Percentiles rank a stretch among this genome's conserved stretches.
Conservation (phyloP, 2,329 filamentous ascomycete genomes). For the Arthrobotrys entomopaga region DNA sequence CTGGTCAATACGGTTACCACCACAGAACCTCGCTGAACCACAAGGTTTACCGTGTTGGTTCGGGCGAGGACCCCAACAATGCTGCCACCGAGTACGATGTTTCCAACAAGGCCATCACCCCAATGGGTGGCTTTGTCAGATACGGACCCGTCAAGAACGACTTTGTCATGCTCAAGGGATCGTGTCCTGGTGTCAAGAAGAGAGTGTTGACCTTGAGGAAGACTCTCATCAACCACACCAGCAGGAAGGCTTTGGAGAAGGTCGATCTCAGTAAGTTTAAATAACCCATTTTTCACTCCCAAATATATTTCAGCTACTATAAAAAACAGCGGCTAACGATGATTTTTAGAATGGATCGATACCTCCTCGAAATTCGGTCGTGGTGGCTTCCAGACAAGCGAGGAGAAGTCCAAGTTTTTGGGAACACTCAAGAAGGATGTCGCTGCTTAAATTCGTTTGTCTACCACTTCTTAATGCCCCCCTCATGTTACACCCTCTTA, state of each 20-base stretch:
- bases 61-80: constrained; percentile 88
- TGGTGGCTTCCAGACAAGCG: constrained; percentile 97
- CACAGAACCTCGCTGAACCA: constrained; percentile 99
- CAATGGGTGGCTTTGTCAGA: constrained; percentile 96
- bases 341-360: constrained; percentile 91
- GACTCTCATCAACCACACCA: constrained; percentile 98
- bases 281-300: background rate
- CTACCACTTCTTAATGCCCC: constrained; percentile 60
- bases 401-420: constrained; percentile 97
- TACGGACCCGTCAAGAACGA: constrained; percentile 99
- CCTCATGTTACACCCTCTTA: constrained; percentile 54
- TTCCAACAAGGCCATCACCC: constrained; percentile 93
- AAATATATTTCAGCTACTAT: background rate
- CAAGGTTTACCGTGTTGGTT: constrained; percentile 99
- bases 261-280: constrained; percentile 79
- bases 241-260: constrained; percentile 96
- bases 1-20: constrained; percentile 99
- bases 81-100: constrained; percentile 94
- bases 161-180: constrained; percentile 97
- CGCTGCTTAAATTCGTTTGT: constrained; percentile 65
- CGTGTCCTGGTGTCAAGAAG: constrained; percentile 98
- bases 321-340: constrained; percentile 19
- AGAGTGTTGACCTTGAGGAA: constrained; percentile 98
- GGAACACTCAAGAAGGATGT: constrained; percentile 99
- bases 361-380: constrained; percentile 99